phyloP scores from a whole-genome alignment of 1,284 basidiomycete genomes.

The Chalciporus sp. region DNA sequence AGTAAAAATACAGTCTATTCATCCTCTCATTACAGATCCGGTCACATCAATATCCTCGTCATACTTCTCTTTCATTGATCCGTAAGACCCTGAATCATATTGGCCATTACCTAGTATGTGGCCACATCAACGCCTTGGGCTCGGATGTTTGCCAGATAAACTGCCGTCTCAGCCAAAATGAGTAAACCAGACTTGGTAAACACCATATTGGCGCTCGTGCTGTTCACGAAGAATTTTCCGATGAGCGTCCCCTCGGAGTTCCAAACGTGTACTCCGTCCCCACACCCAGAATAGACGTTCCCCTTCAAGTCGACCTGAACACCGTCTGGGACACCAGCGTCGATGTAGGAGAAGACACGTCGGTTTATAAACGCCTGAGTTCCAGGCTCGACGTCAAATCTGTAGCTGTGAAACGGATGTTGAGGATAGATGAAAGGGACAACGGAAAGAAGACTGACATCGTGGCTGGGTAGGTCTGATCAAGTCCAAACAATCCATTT shows the following conservation, averaged over 20 bases:
- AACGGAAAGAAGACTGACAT: constrained; percentile 49
- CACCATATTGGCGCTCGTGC: constrained; percentile 61
- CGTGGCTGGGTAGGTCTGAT: constrained; percentile 66
- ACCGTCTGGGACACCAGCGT: constrained; percentile 70
- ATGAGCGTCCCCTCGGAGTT: constrained; percentile 60
- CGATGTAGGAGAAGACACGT: constrained; percentile 69
- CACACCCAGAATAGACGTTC: constrained; percentile 8
- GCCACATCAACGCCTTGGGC: constrained; percentile 38
- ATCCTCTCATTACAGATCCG: neutral
- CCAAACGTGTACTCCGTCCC: constrained; percentile 52
- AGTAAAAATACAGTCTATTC: neutral
- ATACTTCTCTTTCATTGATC: neutral
- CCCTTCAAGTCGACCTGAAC: constrained; percentile 42
- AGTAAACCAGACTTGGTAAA: constrained; percentile 69
- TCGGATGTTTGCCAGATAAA: constrained; percentile 63
- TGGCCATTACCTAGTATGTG: neutral
- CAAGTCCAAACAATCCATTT: constrained; percentile 53
- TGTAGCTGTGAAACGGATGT: constrained; percentile 51
- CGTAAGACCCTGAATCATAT: neutral
- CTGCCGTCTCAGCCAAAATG: constrained; percentile 67
- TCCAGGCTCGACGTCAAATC: constrained; percentile 64
- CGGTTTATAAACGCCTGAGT: constrained; percentile 60
- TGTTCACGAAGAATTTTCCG: constrained; percentile 72
- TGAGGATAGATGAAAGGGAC: neutral
- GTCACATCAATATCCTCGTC: neutral